Conservation (phyloP, 2,329 filamentous ascomycete species). For the Fusarium luffae region DNA sequence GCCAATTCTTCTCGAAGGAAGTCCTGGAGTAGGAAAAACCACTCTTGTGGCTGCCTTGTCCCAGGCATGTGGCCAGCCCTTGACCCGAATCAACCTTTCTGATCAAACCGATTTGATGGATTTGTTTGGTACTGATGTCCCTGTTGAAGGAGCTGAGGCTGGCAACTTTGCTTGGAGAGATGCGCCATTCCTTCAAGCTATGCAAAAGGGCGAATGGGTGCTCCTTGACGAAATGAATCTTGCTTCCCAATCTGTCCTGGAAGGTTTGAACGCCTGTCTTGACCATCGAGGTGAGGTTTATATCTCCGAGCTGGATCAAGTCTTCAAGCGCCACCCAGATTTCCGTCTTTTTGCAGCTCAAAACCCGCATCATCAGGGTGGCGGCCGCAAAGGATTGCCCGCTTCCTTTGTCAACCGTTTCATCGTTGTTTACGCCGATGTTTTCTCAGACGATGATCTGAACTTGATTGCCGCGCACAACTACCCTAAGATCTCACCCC, state of each 20-base stretch:
- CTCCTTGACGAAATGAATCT: constrained; percentile 98
- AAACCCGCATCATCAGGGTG: constrained; percentile 97
- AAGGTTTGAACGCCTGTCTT: constrained; percentile 94
- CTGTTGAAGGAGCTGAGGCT: constrained; percentile 89
- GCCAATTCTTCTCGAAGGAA: constrained; percentile 93
- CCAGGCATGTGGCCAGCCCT: constrained; percentile 78
- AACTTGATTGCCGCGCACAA: constrained; percentile 82
- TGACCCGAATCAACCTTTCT: constrained; percentile 96
- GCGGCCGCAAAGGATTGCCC: constrained; percentile 92
- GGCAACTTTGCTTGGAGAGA: constrained; percentile 96
- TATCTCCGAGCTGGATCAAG: constrained; percentile 92
- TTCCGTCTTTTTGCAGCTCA: constrained; percentile 98
- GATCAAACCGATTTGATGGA: constrained; percentile 99
- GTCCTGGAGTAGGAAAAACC: constrained; percentile 98
- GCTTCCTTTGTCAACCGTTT: constrained; percentile 98
- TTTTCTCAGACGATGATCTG: constrained; percentile 84
- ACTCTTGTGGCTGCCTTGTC: constrained; percentile 90
- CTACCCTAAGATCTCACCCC: constrained; percentile 71
- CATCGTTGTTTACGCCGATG: constrained; percentile 95
- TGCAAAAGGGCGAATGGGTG: constrained; percentile 98
- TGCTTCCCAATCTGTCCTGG: constrained; percentile 94
- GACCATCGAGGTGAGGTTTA: constrained; percentile 97
- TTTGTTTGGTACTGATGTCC: constrained; percentile 95
- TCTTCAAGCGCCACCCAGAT: constrained; percentile 86
- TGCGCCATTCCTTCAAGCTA: constrained; percentile 92